Percentiles rank a stretch among this genome's conserved stretches.
These are phyloP conservation scores for Lactarius pseudohatsudake DNA, from an alignment of 768 basidiomycete species.

Conservation along the genomic window DNA sequence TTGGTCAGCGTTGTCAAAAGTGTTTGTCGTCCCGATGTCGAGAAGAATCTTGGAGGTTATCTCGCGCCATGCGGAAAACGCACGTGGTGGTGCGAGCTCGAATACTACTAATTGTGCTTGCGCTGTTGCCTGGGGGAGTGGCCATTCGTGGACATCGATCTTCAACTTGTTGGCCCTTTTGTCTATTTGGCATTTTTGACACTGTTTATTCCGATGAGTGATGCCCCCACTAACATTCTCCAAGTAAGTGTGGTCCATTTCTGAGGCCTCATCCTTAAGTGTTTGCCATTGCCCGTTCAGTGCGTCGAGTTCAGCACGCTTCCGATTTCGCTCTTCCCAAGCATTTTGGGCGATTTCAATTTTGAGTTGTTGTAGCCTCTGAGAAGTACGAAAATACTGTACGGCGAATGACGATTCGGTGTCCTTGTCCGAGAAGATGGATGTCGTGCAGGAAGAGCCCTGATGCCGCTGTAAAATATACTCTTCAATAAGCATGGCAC, in stretches of 20 bases:
- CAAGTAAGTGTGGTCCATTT: background rate
- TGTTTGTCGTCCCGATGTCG: background rate
- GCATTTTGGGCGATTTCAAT: background rate
- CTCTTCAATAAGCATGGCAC: background rate
- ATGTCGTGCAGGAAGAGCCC: background rate
- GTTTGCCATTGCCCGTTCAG: background rate
- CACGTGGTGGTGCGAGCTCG: background rate
- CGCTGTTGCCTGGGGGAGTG: background rate
- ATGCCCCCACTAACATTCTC: background rate
- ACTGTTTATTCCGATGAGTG: background rate
- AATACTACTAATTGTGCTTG: background rate
- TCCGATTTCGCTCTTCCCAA: background rate
- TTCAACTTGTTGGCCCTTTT: background rate
- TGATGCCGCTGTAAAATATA: background rate
- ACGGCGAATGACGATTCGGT: background rate
- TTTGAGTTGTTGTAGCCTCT: background rate
- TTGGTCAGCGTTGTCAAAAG: background rate
- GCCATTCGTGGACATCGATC: slow-evolving; percentile 11
- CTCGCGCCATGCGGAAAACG: slow-evolving; percentile 6
- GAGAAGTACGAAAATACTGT: background rate
- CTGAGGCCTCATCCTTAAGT: background rate
- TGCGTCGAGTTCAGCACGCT: background rate
- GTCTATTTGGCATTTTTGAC: background rate
- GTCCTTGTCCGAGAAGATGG: slow-evolving; percentile 4
- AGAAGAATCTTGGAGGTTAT: background rate